phyloP scores from a whole-genome alignment of 2,329 filamentous ascomycete species.

The Sarocladium kiliense region DNA sequence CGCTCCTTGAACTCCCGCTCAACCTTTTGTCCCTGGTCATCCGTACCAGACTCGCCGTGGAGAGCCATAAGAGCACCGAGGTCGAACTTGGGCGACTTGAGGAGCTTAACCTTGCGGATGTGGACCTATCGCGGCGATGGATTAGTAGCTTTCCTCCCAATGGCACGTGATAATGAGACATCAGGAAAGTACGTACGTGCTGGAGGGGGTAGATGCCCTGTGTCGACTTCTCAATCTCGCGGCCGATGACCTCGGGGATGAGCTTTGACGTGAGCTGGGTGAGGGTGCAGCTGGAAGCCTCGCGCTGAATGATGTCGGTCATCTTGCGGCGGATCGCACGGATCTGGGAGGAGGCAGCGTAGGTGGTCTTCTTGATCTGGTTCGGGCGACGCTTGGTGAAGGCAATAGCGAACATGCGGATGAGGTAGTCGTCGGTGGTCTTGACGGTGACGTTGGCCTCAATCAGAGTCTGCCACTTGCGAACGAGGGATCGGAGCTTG shows the following conservation, averaged over 20 bases:
- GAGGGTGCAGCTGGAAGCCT: conserved; percentile 90
- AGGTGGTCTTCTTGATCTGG: conserved; percentile 99
- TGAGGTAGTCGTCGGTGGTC: conserved; percentile 99
- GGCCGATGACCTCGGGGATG: conserved; percentile 98
- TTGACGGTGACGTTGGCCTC: conserved; percentile 99
- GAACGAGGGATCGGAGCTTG: conserved; percentile 97
- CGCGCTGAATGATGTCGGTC: conserved; percentile 96
- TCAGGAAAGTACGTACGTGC: conserved; percentile 65
- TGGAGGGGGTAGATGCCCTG: conserved; percentile 99
- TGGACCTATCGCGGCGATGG: conserved; percentile 67
- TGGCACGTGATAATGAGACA: neutral
- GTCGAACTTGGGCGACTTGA: conserved; percentile 99
- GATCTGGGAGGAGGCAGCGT: conserved; percentile 95
- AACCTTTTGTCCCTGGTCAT: conserved; percentile 97
- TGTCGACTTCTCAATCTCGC: conserved; percentile 99
- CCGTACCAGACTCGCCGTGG: conserved; percentile 93
- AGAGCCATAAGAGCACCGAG: conserved; percentile 92
- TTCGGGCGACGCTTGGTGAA: conserved; percentile 99
- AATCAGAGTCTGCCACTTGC: conserved; percentile 99
- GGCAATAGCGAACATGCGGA: conserved; percentile 97
- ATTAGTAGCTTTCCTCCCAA: no score
- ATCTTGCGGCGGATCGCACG: conserved; percentile 99
- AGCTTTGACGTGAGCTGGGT: conserved; percentile 97
- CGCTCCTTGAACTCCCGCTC: conserved; percentile 99
- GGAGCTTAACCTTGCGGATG: conserved; percentile 99